phyloP scores from a whole-genome alignment of 1,139 yeast species.

The Yamadazyma dendronema region DNA sequence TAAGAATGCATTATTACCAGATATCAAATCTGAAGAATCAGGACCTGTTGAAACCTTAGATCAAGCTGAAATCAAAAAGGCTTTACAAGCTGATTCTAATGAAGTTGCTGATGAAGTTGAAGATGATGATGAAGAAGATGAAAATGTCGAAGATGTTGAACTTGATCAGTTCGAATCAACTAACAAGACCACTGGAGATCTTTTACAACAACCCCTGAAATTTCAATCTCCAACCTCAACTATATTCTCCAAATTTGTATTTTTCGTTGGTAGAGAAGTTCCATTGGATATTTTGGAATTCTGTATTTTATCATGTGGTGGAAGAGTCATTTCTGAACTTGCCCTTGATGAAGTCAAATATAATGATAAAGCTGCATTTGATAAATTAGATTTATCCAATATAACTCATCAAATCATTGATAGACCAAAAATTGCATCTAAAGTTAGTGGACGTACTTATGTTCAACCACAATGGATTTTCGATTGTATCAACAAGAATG shows the following conservation, averaged over 20 bases:
- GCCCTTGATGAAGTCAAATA: conserved; percentile 71
- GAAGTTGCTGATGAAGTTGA: conserved; percentile 35
- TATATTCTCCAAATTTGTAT: conserved; percentile 71
- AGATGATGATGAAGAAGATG: conserved; percentile 40
- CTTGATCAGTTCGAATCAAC: conserved; percentile 71
- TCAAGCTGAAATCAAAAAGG: conserved; percentile 45
- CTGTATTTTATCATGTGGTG: conserved; percentile 84
- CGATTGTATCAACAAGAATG: conserved; percentile 81
- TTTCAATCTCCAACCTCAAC: conserved; percentile 57
- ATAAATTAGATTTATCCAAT: conserved; percentile 57
- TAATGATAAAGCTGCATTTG: conserved; percentile 38
- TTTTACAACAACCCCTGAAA: conserved; percentile 75
- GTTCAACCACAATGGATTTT: conserved; percentile 98
- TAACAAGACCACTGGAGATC: conserved; percentile 70
- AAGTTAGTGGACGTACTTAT: conserved; percentile 89
- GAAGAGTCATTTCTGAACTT: conserved; percentile 80
- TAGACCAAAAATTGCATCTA: conserved; percentile 75
- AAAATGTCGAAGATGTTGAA: conserved; percentile 40
- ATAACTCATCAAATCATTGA: conserved; percentile 95
- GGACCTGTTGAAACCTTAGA: conserved; percentile 39
- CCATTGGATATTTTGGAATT: conserved; percentile 90
- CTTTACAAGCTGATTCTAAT: conserved; percentile 48
- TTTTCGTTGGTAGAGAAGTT: conserved; percentile 93
- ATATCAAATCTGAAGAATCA: conserved; percentile 19
- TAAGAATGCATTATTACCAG: conserved; percentile 42